Evolutionary conservation across 2,329 filamentous ascomycete genomes (phyloP).

Genomic region (Diplocarpon mali): DNA sequence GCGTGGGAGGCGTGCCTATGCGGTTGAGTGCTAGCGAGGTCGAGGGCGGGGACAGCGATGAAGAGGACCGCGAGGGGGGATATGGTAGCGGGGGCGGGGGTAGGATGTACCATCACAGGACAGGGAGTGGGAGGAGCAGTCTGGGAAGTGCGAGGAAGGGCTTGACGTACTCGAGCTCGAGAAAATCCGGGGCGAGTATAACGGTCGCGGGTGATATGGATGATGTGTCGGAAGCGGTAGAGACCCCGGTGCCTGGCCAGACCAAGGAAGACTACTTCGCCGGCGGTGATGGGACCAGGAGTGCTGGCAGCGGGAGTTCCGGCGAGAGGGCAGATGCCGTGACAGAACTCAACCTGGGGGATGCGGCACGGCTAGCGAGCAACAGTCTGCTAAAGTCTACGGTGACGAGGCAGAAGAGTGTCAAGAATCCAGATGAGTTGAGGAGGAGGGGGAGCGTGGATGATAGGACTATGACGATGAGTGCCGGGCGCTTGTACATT

Average conservation of each 20-base stretch:
- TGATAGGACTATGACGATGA: constrained; percentile 57
- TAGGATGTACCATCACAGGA: constrained; percentile 54
- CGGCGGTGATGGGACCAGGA: constrained; percentile 19
- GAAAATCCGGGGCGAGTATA: constrained; percentile 28
- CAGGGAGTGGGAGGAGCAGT: constrained; percentile 64
- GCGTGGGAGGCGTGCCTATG: constrained; percentile 72
- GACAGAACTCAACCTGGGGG: constrained; percentile 36
- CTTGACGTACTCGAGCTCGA: constrained; percentile 29
- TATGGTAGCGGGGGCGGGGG: constrained; percentile 32
- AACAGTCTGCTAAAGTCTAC: constrained; percentile 48
- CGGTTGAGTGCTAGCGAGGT: constrained; percentile 92
- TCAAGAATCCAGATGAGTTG: constrained; percentile 60
- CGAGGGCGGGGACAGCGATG: constrained; percentile 75
- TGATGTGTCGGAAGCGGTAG: constrained; percentile 18
- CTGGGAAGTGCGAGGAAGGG: constrained; percentile 29
- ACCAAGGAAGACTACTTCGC: constrained; percentile 21
- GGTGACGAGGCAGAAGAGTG: constrained; percentile 52
- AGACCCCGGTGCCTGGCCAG: constrained; percentile 20
- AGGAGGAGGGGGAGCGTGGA: constrained; percentile 71
- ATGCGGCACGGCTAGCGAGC: constrained; percentile 40
- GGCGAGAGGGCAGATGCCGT: constrained; percentile 49
- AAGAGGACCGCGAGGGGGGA: constrained; percentile 40
- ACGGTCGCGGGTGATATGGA: constrained; percentile 23
- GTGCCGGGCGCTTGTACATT: constrained; percentile 63
- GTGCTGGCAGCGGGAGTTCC: constrained; percentile 25